phyloP scores from a whole-genome alignment of 2,329 filamentous ascomycete species.

The Epichloe baconii region DNA sequence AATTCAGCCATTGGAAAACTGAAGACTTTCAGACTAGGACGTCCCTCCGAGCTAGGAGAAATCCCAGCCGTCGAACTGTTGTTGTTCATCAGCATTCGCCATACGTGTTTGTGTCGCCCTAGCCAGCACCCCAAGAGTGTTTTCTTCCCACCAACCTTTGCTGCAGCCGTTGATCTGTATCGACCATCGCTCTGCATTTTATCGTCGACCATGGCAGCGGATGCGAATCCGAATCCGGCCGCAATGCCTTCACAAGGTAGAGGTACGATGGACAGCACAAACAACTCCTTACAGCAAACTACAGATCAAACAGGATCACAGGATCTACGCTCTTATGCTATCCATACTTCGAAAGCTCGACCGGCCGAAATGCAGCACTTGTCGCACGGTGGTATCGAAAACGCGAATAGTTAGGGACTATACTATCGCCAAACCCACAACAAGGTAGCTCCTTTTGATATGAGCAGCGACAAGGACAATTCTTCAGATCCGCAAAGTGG shows the following conservation, averaged over 20 bases:
- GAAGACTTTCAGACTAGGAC: neutral
- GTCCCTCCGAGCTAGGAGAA: no score
- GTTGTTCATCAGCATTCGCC: neutral
- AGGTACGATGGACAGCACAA: constrained; percentile 10
- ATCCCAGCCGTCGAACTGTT: neutral
- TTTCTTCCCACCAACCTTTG: neutral
- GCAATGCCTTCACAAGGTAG: constrained; percentile 12
- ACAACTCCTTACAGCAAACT: constrained; percentile 11
- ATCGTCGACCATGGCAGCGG: neutral
- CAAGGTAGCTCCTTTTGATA: constrained; percentile 11
- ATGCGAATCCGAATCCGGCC: constrained; percentile 13
- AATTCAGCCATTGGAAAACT: no score
- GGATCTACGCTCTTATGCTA: constrained; percentile 9
- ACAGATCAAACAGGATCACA: neutral
- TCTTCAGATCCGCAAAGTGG: neutral
- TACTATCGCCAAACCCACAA: constrained; percentile 2
- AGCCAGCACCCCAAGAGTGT: neutral
- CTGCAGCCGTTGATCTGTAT: neutral
- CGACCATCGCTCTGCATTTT: neutral
- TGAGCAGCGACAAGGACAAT: neutral
- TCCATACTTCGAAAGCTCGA: constrained; percentile 13
- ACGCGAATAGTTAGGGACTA: constrained; percentile 1
- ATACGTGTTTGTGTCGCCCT: neutral
- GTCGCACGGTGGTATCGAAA: constrained; percentile 2
- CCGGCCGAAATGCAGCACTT: constrained; percentile 12